Conservation (phyloP, 352 stramenopile genomes). For the Pythium phragmitis region DNA sequence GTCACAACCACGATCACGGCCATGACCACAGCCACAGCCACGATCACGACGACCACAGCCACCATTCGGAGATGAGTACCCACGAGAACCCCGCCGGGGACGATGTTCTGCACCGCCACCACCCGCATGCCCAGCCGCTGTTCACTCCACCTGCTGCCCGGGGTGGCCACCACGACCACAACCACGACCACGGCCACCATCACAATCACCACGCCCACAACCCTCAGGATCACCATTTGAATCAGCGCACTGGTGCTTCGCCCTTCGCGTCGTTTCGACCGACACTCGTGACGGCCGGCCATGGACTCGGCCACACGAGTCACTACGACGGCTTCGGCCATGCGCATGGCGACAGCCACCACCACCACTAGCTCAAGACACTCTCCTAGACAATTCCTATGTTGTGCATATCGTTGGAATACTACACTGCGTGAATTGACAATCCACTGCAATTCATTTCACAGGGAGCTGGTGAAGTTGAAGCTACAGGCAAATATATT, state of each 20-base stretch:
- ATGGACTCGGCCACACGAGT: constrained; percentile 3
- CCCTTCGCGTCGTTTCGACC: constrained; percentile 16
- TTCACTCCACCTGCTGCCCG: not conserved
- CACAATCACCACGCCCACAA: constrained; percentile 15
- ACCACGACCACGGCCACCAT: constrained; percentile 3
- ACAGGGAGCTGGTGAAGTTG: not conserved
- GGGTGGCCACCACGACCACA: not conserved
- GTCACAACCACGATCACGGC: constrained; percentile 19
- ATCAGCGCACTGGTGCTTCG: constrained; percentile 1
- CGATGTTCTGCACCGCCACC: constrained; percentile 31
- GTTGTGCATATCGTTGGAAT: too few species aligned
- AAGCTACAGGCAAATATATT: not conserved
- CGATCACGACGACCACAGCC: constrained; percentile 14
- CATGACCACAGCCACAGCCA: constrained; percentile 25
- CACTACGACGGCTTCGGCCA: constrained; percentile 1
- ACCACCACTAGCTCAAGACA: constrained; percentile 16
- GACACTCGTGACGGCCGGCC: constrained; percentile 12
- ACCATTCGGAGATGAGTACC: constrained; percentile 46
- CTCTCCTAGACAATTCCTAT: not conserved
- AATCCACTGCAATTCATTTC: too few species aligned
- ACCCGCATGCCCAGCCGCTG: constrained; percentile 6
- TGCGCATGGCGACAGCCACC: constrained; percentile 17
- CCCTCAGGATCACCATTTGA: constrained; percentile 18
- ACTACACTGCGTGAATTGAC: too few species aligned
- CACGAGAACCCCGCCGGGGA: constrained; percentile 66